phyloP scores from a whole-genome alignment of 257 asterid genomes.

The Craterostigma plantagineum region DNA sequence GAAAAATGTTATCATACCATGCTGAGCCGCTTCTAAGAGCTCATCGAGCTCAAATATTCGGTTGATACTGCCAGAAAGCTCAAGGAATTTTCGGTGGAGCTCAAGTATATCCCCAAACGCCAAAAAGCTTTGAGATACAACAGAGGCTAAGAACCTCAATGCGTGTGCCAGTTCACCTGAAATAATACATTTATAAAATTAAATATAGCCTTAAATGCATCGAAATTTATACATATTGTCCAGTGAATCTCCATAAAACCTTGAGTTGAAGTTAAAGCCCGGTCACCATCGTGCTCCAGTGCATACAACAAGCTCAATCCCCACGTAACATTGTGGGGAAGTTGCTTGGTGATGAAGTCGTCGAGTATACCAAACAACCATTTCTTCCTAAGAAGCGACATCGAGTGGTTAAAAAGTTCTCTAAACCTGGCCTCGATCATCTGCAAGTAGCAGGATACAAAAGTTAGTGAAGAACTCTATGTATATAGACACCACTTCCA shows the following conservation, averaged over 20 bases:
- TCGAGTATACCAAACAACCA: slow-evolving; percentile 87
- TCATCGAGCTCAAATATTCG: slow-evolving; percentile 87
- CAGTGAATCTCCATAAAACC: slow-evolving; percentile 23
- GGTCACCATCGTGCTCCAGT: slow-evolving; percentile 83
- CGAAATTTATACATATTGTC: neutral
- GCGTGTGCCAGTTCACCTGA: slow-evolving; percentile 98
- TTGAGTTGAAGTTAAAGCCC: slow-evolving; percentile 93
- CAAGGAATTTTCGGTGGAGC: slow-evolving; percentile 74
- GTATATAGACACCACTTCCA: no score
- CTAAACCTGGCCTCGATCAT: slow-evolving; percentile 75
- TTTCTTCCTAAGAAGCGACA: slow-evolving; percentile 69
- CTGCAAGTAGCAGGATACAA: slow-evolving; percentile 23
- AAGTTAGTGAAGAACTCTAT: no score
- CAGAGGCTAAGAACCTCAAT: slow-evolving; percentile 88
- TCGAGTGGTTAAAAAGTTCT: slow-evolving; percentile 67
- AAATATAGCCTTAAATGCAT: neutral
- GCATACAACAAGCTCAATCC: slow-evolving; percentile 96
- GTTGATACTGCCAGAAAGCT: slow-evolving; percentile 95
- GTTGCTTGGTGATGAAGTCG: slow-evolving; percentile 92
- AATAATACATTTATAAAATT: slow-evolving; percentile 4
- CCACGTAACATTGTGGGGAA: slow-evolving; percentile 98
- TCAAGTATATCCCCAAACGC: slow-evolving; percentile 99
- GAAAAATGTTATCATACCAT: slow-evolving; percentile 31
- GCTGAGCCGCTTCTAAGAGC: slow-evolving; percentile 76
- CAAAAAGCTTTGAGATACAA: slow-evolving; percentile 96